phyloP scores from a whole-genome alignment of 1,139 yeast genomes.

The Geotrichum klebahnii region DNA sequence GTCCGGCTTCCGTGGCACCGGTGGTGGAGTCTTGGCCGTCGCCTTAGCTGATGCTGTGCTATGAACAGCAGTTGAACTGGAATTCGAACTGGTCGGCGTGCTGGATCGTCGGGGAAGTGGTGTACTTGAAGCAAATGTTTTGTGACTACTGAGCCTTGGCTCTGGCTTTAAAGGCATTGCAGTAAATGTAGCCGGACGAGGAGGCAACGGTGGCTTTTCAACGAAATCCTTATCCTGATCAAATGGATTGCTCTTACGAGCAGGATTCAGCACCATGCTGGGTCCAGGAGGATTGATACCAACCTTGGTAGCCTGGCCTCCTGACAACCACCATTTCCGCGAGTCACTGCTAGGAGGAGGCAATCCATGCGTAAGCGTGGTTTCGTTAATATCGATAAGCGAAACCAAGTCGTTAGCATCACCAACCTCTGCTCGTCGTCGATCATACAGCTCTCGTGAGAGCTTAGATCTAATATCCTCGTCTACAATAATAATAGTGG shows the following conservation, averaged over 20 bases:
- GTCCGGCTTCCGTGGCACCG: conserved; percentile 26
- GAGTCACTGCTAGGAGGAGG: conserved; percentile 88
- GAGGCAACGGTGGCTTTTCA: conserved; percentile 24
- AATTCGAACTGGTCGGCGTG: neutral
- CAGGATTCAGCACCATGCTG: conserved; percentile 59
- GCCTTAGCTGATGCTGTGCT: conserved; percentile 1
- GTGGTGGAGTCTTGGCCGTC: conserved; percentile 23
- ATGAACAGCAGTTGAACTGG: neutral
- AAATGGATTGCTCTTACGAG: conserved; percentile 67
- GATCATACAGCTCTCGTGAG: conserved; percentile 55
- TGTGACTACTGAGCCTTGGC: neutral
- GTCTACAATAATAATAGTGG: conserved; percentile 66
- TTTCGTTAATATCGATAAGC: conserved; percentile 37
- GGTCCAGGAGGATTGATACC: conserved; percentile 41
- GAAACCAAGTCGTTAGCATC: conserved; percentile 38
- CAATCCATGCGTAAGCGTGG: conserved; percentile 43
- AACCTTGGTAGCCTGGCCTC: conserved; percentile 72
- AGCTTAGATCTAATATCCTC: conserved; percentile 56
- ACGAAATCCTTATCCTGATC: conserved; percentile 31
- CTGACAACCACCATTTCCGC: conserved; percentile 88
- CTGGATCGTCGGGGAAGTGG: neutral
- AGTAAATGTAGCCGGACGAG: conserved; percentile 17
- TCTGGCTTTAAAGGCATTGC: conserved; percentile 11
- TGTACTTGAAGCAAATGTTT: neutral
- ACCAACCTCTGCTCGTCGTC: conserved; percentile 41